Evolutionary conservation across 768 basidiomycete species (phyloP).

Genomic region (Gloeophyllum trabeum): DNA sequence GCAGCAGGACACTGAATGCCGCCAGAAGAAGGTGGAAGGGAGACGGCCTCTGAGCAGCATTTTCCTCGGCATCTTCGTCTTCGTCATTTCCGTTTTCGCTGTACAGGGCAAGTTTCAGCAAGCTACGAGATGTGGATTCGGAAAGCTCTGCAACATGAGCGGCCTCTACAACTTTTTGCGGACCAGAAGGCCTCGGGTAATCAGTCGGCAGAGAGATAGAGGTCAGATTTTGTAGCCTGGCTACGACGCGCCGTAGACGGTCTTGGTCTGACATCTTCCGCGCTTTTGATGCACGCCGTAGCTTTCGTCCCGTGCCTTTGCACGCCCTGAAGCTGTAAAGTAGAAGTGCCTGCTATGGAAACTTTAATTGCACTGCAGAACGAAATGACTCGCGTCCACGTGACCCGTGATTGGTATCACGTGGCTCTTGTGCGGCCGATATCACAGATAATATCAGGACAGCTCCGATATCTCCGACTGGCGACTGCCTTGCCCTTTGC

Average conservation of each 20-base stretch:
- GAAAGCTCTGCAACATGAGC: constrained; percentile 64
- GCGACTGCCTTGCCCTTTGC: too few relatives aligned
- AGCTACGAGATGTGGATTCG: constrained; percentile 60
- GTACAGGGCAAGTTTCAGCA: constrained; percentile 75
- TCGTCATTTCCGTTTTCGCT: constrained; percentile 39
- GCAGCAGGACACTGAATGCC: constrained; percentile 84
- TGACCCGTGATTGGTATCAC: too few relatives aligned
- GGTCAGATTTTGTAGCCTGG: constrained; percentile 70
- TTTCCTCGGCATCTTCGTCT: constrained; percentile 35
- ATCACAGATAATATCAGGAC: too few relatives aligned
- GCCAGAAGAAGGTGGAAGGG: constrained; percentile 87
- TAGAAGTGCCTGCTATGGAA: too few relatives aligned
- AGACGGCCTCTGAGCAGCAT: constrained; percentile 41
- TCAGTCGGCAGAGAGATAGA: constrained; percentile 91
- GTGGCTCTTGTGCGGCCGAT: too few relatives aligned
- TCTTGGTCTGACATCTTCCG: too few relatives aligned
- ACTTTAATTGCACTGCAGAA: too few relatives aligned
- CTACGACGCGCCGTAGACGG: constrained; percentile 40
- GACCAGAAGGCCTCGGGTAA: constrained; percentile 74
- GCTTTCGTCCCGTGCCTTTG: too few relatives aligned
- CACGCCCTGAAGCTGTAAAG: too few relatives aligned
- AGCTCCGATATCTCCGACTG: too few relatives aligned
- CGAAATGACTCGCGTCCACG: too few relatives aligned
- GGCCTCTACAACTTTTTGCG: constrained; percentile 77
- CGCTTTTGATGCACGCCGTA: too few relatives aligned